These are phyloP conservation scores for Cercospora sojina DNA, from an alignment of 2,329 filamentous ascomycete species.

Conservation along the genomic window DNA sequence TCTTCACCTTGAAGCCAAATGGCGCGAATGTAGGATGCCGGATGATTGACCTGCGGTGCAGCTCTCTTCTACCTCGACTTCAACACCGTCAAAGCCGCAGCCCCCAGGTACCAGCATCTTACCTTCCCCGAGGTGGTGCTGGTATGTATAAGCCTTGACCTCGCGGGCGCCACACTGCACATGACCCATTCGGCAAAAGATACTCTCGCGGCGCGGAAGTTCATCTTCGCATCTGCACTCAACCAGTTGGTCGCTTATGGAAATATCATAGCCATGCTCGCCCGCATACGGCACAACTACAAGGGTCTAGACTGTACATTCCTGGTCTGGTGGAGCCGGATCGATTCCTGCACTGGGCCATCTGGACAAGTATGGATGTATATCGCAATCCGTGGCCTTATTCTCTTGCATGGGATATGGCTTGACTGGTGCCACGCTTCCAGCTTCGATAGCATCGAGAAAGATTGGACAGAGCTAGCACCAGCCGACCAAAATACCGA, in stretches of 20 bases:
- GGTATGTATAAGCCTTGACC: neutral
- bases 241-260: neutral
- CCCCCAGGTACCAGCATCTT: neutral
- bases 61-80: neutral
- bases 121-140: neutral
- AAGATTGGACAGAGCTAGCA: neutral
- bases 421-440: neutral
- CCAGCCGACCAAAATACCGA: neutral
- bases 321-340: neutral
- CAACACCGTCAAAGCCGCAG: neutral
- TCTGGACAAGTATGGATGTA: neutral
- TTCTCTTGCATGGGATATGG: neutral
- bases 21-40: neutral
- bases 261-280: neutral
- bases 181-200: neutral
- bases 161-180: neutral
- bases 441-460: neutral
- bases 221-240: neutral
- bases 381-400: neutral
- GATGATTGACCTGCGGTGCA: neutral
- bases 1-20: neutral
- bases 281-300: neutral
- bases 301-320: neutral
- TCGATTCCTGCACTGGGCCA: neutral
- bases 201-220: neutral